These are phyloP conservation scores for Fusarium sublunatum DNA, from an alignment of 2,329 filamentous ascomycete genomes.

Conservation along the genomic window DNA sequence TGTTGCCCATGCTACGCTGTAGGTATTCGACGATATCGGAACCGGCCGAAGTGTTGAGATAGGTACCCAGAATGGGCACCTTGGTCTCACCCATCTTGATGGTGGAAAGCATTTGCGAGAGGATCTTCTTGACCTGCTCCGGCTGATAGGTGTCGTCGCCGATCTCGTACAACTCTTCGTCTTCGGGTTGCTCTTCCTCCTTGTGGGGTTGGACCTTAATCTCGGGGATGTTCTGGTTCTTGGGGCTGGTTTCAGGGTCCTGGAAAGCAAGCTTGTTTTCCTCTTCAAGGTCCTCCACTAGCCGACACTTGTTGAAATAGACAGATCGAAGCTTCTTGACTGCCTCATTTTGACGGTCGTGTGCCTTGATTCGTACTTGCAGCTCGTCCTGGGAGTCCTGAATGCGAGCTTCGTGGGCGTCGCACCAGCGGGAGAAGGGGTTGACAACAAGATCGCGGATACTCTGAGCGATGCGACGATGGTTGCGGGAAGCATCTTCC, in stretches of 20 bases:
- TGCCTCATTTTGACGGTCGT: conserved; percentile 89
- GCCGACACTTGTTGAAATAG: conserved; percentile 98
- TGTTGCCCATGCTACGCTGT: conserved; percentile 85
- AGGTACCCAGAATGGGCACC: conserved; percentile 93
- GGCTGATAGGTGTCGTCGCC: conserved; percentile 87
- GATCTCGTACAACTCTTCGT: conserved; percentile 88
- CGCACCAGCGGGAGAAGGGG: conserved; percentile 95
- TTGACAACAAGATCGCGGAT: conserved; percentile 95
- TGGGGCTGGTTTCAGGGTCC: conserved; percentile 79
- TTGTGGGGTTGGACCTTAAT: conserved; percentile 85
- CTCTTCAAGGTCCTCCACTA: conserved; percentile 96
- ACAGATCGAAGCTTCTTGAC: conserved; percentile 94
- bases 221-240: conserved; percentile 74
- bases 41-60: conserved; percentile 90
- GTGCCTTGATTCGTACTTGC: conserved; percentile 88
- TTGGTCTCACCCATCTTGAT: conserved; percentile 92
- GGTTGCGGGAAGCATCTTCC: conserved; percentile 87
- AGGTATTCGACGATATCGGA: conserved; percentile 96
- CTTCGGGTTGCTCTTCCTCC: conserved; percentile 70
- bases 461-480: conserved; percentile 95
- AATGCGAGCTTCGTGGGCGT: conserved; percentile 89
- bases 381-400: conserved; percentile 96
- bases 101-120: conserved; percentile 85
- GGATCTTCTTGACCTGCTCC: conserved; percentile 90
- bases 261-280: conserved; percentile 99